Percentiles rank a stretch among this genome's conserved stretches.
These are phyloP conservation scores for Saraca asoca DNA, from an alignment of 331 rosid genomes.

Conservation along the genomic window DNA sequence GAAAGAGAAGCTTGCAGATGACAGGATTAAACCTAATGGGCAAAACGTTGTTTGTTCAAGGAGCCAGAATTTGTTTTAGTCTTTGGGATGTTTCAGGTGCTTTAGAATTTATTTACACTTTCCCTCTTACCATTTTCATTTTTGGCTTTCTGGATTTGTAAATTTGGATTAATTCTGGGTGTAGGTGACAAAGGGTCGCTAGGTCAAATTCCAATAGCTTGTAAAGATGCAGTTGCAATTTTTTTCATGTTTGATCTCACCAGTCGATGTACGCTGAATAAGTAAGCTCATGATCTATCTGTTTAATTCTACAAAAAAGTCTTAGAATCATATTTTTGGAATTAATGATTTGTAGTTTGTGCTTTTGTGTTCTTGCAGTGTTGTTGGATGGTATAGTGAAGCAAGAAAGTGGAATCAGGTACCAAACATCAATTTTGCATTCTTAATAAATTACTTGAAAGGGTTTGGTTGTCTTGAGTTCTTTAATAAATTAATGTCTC, in stretches of 20 bases:
- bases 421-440: slow-evolving; percentile 19
- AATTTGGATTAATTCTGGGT: slow-evolving; percentile 10
- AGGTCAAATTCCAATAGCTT: slow-evolving; percentile 83
- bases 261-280: slow-evolving; percentile 79
- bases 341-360: background rate
- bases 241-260: slow-evolving; percentile 94
- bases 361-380: slow-evolving; percentile 53
- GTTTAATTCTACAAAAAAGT: background rate
- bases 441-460: slow-evolving; percentile 13
- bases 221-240: slow-evolving; percentile 95
- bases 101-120: slow-evolving; percentile 9
- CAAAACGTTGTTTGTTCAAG: slow-evolving; percentile 69
- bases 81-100: slow-evolving; percentile 95
- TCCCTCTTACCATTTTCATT: background rate
- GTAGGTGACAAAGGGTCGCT: slow-evolving; percentile 66
- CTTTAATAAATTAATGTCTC: too few relatives aligned
- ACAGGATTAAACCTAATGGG: slow-evolving; percentile 84
- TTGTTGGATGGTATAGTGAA: slow-evolving; percentile 73
- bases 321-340: background rate
- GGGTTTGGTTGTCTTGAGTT: background rate
- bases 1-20: slow-evolving; percentile 68
- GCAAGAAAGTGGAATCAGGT: slow-evolving; percentile 99
- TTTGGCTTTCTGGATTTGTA: background rate
- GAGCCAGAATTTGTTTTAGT: slow-evolving; percentile 72
- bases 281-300: slow-evolving; percentile 42